These are phyloP conservation scores for Melocanna baccifera DNA, from an alignment of 176 grass and related monocot species.

Conservation along the genomic window DNA sequence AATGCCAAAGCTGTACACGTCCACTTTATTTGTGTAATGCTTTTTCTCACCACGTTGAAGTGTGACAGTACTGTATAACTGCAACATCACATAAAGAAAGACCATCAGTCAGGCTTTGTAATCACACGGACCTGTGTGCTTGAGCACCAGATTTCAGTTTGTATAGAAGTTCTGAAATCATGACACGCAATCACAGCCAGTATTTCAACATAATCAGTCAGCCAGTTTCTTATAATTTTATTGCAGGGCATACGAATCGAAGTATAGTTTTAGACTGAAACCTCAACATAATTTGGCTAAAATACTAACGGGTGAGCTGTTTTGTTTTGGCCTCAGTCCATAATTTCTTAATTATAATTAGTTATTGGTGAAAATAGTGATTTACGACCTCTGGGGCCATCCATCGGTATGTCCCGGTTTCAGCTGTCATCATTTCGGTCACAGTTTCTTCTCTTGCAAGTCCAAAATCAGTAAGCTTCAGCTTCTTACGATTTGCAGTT, in stretches of 20 bases:
- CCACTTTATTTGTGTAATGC: slow-evolving; percentile 99
- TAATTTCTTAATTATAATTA: slow-evolving; percentile 12
- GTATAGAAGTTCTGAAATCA: slow-evolving; percentile 2
- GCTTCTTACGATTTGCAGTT: slow-evolving; percentile 90
- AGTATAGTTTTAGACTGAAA: not conserved
- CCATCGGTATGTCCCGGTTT: slow-evolving; percentile 98
- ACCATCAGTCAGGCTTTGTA: not conserved
- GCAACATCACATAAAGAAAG: slow-evolving; percentile 25
- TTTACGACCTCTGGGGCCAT: slow-evolving; percentile 94
- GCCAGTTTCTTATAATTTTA: no score
- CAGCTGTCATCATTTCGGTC: slow-evolving; percentile 99
- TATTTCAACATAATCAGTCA: no score
- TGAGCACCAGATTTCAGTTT: not conserved
- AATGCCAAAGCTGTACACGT: slow-evolving; percentile 99
- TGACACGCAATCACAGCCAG: not conserved
- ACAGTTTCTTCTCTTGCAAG: slow-evolving; percentile 99
- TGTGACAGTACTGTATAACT: slow-evolving; percentile 98
- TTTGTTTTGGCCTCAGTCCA: not conserved
- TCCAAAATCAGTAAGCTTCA: slow-evolving; percentile 99
- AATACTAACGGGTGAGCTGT: not conserved
- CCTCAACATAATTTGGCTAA: not conserved
- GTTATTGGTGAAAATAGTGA: slow-evolving; percentile 22
- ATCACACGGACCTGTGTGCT: slow-evolving; percentile 22
- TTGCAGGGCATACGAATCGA: slow-evolving; percentile 1
- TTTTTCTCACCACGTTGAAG: slow-evolving; percentile 95